Evolutionary conservation across 176 grass and related monocot genomes (phyloP), one percentile per base, ranked within the genome.

Genomic region (Aegilops sharonensis): DNA sequence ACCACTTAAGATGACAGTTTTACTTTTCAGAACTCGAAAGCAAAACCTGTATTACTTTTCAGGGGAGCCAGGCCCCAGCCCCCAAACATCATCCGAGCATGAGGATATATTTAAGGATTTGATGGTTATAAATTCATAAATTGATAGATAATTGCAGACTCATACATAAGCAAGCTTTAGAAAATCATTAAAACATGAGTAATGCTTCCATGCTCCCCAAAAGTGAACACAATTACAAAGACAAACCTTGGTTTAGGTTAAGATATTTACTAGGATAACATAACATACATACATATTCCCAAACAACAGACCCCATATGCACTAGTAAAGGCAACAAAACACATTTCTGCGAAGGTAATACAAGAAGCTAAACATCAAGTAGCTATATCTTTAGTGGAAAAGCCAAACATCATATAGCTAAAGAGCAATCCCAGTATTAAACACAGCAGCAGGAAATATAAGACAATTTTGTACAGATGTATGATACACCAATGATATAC

Each of bases 401-500:
- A 45, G 62, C 21, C 37, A 61, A 83, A 74, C 4, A 71, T 11
- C 68, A 40, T 34, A 68, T 57, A 18, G n/a, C 29, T 78, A 1
- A 43, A 67, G 54, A 27, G 48, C 42, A 85, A 57, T 9, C 39
- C 21, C 67, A 35, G 12, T 29, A 14, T 68, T 40, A 57, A 29
- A 29, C 30, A 77, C 20, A 66, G 3, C n/a, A 77, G 72, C 1
- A 34, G 37, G 17, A 27, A 65, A 61, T n/a, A 21, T 11, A 35
- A 75, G 5, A 72, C 29, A 52, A 34, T 69, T 36, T 37, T 21
- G 23, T 69, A 68, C 24, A 88, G 39, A 80, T 45, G 32, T 54
- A 86, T 64, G 40, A 70, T 50, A 13, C 24, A 75, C 45, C 45
- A 64, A 20, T 42, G 17, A 21, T 18, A 78, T 98, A 96, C 97